phyloP scores from a whole-genome alignment of 768 basidiomycete species.

The Cystobasidium ongulense region DNA sequence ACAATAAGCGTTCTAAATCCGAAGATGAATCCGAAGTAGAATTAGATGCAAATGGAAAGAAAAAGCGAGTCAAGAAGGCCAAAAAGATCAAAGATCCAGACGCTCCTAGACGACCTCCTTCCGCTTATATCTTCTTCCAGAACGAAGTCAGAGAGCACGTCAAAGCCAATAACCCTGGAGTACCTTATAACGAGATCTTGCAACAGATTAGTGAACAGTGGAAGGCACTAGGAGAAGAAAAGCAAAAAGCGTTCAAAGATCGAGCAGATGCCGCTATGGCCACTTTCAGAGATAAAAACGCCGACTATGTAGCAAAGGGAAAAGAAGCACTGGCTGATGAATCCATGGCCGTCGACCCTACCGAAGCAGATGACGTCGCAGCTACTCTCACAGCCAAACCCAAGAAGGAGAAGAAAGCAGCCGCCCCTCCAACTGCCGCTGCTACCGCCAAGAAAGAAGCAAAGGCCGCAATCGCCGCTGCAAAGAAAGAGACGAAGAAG shows the following conservation, averaged over 20 bases:
- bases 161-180: slow-evolving; percentile 57
- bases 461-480: neutral
- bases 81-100: slow-evolving; percentile 78
- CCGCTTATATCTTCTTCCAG: slow-evolving; percentile 89
- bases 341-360: neutral
- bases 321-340: slow-evolving; percentile 9
- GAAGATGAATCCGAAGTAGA: slow-evolving; percentile 13
- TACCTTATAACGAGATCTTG: slow-evolving; percentile 67
- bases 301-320: slow-evolving; percentile 34
- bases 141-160: slow-evolving; percentile 73
- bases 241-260: slow-evolving; percentile 34
- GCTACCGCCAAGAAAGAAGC: neutral
- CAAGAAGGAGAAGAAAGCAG: slow-evolving; percentile 8
- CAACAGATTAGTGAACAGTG: slow-evolving; percentile 64
- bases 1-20: slow-evolving; percentile 10
- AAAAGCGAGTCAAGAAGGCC: slow-evolving; percentile 32
- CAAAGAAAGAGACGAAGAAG: neutral
- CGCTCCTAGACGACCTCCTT: slow-evolving; percentile 85
- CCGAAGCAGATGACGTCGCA: slow-evolving; percentile 1
- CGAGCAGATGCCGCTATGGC: slow-evolving; percentile 34
- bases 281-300: slow-evolving; percentile 27
- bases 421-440: neutral
- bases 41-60: neutral
- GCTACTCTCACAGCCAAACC: slow-evolving; percentile 6
- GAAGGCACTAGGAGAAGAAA: slow-evolving; percentile 55